Base-by-base conservation (phyloP, 208 protist species). In the Acanthamoeba royreba region DNA sequence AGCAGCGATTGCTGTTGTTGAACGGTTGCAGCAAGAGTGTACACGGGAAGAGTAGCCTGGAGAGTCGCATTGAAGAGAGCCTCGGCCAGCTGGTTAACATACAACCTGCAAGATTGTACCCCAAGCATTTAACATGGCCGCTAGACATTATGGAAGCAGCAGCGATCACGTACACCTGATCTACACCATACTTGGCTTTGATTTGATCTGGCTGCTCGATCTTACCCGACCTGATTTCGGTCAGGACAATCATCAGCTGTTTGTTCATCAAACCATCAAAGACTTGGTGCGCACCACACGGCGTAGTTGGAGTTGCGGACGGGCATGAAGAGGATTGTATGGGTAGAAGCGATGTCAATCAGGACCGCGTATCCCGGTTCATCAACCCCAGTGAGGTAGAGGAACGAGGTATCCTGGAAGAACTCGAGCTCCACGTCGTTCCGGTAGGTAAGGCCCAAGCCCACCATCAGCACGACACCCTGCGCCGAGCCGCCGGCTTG, bases 301-400 rank as follows among this genome's bases (percentile, higher is more conserved):
- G 49, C 83, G 25, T 69, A 90, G 52, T 1, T 66, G 35, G 38
- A n/a, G 83, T 90, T 52, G 0, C 47, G 43, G 15, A 66, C 83
- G 33, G 83, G 83, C 83, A 90, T 90, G 83, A 90, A 66, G 28
- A 90, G 49, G 5, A 45, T 58, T 38, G 79, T 58, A 45, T 58
- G 22, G 79, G 43, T 45, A 28, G 79, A 87, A 3, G 83, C 11
- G 38, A 90, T 13, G 49, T 90, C 28, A 35, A 90, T 69, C 4
- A 90, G 83, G 0, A 43, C 35, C 7, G 52, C n/a, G 49, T 66
- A 90, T 45, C 83, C 83, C 33, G 83, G 83, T 2, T 90, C 52
- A 38, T 90, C 49, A 45, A 87, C 79, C 22, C 79, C 79, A n/a
- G 79, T 58, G 79, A 87, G 79, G 79, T 87, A 87, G n/a, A 87